Evolutionary conservation across 2,329 filamentous ascomycete species (phyloP), one percentile per base, ranked within the genome.

Genomic region (Phaeosphaeriaceae sp.): DNA sequence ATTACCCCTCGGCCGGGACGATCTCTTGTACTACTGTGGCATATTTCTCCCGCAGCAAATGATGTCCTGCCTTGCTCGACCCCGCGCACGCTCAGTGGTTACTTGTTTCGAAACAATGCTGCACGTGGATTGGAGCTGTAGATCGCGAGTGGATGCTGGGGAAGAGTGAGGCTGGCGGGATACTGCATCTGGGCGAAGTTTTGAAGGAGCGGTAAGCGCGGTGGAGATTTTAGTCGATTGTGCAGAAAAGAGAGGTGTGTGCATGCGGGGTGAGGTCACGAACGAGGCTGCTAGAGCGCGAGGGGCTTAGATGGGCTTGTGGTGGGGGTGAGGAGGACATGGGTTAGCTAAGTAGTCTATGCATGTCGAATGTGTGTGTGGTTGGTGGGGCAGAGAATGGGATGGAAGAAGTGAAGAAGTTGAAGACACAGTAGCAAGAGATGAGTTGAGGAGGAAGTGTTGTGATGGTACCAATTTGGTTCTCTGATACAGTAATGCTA

Each of bases 241-340:
- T 36, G 7, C 31, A 15, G 31, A 48, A 24, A 27, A 53, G 21
- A 3, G 21, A 45, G 48, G 47, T 47, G 36, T 25, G 46, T 40
- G 52, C 11, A 64, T 68, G 68, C 68, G 67, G 63, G 68, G 63
- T 71, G 68, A 69, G 62, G 62, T 72, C 69, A 72, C 66, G 63
- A 44, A 58, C 56, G 53, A 51, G 20, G 33, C 2, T 31, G 36
- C 31, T 41, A 50, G 31, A 33, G n/a, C 21, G 31, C 48, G 45
- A 60, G 33, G 53, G 50, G 40, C 24, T 20, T 27, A 49, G 19
- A 36, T 27, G 48, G 41, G 46, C 33, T 9, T 48, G 33, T 17
- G n/a, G 53, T 21, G 47, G 41, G 41, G 41, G 60, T 61, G 57
- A 54, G 60, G 20, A 2, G 41, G 41, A 9, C 41, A 19, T 21